Evolutionary conservation across 805 yeast genomes (phyloP).

Genomic region (Candida dendrica): DNA sequence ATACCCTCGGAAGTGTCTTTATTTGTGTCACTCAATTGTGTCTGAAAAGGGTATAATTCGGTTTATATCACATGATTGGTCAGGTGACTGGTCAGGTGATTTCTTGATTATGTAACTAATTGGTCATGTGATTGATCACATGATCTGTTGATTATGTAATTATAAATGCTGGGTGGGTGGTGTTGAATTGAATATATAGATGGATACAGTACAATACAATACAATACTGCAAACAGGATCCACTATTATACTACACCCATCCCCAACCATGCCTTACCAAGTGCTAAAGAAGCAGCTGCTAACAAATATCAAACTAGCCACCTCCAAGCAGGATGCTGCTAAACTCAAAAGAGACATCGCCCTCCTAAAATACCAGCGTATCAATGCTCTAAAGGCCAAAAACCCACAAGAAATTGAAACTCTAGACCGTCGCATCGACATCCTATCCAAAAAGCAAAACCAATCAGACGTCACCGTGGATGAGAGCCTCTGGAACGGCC

Average conservation of each 20-base stretch:
- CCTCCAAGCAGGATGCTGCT: constrained; percentile 18
- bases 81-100: too few relatives aligned
- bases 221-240: too few relatives aligned
- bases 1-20: too few relatives aligned
- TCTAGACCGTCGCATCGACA: constrained; percentile 12
- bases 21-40: too few relatives aligned
- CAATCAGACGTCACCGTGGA: constrained; percentile 13
- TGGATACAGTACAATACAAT: too few relatives aligned
- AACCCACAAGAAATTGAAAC: constrained; percentile 13
- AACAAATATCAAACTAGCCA: constrained; percentile 14
- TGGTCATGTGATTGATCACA: too few relatives aligned
- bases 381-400: constrained; percentile 17
- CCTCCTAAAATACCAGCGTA: constrained; percentile 17
- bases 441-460: constrained; percentile 9
- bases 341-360: constrained; percentile 18
- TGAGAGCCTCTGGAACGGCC: constrained; percentile 5
- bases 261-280: constrained; percentile 7
- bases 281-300: constrained; percentile 16
- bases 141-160: too few relatives aligned
- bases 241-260: too few relatives aligned
- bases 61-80: neutral
- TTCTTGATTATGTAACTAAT: too few relatives aligned
- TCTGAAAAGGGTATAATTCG: too few relatives aligned
- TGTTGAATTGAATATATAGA: too few relatives aligned
- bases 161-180: too few relatives aligned